Evolutionary conservation across 768 basidiomycete species (phyloP), one percentile per base, ranked within the genome.

Genomic region (Pleurotus citrinopileatus): DNA sequence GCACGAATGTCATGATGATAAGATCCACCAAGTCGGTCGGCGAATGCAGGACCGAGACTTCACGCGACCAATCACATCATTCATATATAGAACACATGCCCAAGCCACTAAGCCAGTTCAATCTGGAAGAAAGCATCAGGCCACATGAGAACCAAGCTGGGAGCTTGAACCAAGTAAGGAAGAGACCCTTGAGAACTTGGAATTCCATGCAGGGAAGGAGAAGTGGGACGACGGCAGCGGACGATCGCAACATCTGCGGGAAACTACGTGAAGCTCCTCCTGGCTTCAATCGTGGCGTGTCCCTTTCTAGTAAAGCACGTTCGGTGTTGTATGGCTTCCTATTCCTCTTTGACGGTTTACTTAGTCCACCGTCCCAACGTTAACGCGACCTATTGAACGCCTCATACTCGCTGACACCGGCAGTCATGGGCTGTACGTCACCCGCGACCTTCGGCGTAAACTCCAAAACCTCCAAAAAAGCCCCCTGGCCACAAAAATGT

Each of bases 121-220:
- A 22, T 12, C 48, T 27, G 27, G 46, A 32, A 32, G 46, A 25
- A 13, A n/a, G n/a, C n/a, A n/a, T n/a, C n/a, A n/a, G n/a, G n/a
- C n/a, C 46, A 29, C 46, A 48, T 48, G 46, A n/a, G 46, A 48
- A 48, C 46, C 23, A 48, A 32, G 22, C 34, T 19, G 48, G 22
- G 48, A 25, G 34, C 32, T 17, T 20, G 48, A 51, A 37, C 48
- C 48, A 51, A 51, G 34, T 32, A 51, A 51, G 48, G 48, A 51
- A 51, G 32, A 19, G 20, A 36, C 19, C 22, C 23, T 51, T 51
- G 48, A 37, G 48, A 51, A 51, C 10, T 37, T 19, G 19, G 43
- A 27, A 23, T 9, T 15, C 20, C 40, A 48, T 17, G 34, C 48
- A 51, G 20, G 34, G 15, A 50, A 50, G 13, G 17, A 37, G 37